A percentile compares a stretch with the other conserved stretches of the same genome.
Evolutionary conservation across 164 flowering plant genomes (phyloP).

Genomic region (Tinospora cordifolia): DNA sequence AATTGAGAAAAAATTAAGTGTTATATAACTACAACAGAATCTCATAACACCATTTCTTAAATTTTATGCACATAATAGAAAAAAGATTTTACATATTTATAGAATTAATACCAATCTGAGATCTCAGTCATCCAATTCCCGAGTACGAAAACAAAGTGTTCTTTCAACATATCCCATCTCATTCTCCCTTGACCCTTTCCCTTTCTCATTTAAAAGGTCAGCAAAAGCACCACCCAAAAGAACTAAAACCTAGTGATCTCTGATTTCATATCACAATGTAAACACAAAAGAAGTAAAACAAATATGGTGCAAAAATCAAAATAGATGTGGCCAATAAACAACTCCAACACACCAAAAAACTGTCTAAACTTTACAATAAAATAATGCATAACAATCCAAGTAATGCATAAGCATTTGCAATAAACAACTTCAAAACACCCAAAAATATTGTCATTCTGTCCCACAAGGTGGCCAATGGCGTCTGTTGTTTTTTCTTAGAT

Average conservation of each 20-base stretch:
- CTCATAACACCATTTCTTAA: not conserved
- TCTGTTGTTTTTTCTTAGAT: too few relatives aligned
- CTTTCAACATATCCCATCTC: conserved; percentile 87
- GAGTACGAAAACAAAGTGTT: conserved; percentile 76
- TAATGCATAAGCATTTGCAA: too few relatives aligned
- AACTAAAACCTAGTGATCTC: conserved; percentile 3
- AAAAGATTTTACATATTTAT: too few relatives aligned
- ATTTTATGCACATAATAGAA: not conserved
- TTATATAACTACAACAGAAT: not conserved
- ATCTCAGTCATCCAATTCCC: conserved; percentile 66
- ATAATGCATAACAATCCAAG: too few relatives aligned
- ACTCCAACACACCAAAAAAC: too few relatives aligned
- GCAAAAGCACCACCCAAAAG: conserved; percentile 81
- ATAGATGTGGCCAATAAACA: too few relatives aligned
- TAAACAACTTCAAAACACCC: too few relatives aligned
- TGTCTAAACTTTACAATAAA: too few relatives aligned
- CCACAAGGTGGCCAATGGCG: too few relatives aligned
- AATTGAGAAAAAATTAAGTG: not conserved
- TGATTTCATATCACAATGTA: not conserved
- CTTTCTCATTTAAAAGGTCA: conserved; percentile 76
- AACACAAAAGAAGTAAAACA: not conserved
- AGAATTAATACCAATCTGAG: conserved; percentile 59
- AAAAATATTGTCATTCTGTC: too few relatives aligned
- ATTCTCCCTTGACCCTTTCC: conserved; percentile 69
- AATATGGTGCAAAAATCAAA: too few relatives aligned